phyloP scores from a whole-genome alignment of 2,329 filamentous ascomycete species.

The Tolypocladium inflatum region DNA sequence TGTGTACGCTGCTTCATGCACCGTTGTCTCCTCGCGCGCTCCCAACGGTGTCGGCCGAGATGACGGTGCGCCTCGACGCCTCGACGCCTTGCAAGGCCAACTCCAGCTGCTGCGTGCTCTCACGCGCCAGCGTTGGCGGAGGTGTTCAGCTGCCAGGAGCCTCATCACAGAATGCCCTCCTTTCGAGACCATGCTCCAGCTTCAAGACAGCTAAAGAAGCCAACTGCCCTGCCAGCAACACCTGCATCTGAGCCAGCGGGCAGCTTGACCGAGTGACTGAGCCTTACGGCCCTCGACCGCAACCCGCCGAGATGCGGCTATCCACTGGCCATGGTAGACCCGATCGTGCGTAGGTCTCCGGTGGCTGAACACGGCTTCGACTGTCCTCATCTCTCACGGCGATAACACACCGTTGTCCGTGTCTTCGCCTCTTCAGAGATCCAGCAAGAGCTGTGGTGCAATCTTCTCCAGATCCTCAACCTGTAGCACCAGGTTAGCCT shows the following conservation, averaged over 20 bases:
- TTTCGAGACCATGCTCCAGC: background rate
- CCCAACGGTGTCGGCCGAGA: background rate
- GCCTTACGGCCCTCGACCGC: background rate
- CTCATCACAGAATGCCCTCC: background rate
- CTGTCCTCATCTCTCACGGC: background rate
- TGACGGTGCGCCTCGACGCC: background rate
- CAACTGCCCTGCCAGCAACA: background rate
- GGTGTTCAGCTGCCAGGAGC: background rate
- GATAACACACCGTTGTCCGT: background rate
- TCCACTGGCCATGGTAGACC: background rate
- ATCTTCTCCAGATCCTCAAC: slow-evolving; percentile 87
- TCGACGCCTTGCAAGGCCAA: background rate
- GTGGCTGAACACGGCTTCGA: background rate
- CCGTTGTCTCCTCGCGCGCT: background rate
- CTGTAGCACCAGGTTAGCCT: slow-evolving; percentile 26
- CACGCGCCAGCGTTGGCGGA: background rate
- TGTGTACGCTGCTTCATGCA: background rate
- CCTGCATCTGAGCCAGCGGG: background rate
- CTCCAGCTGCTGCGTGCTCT: background rate
- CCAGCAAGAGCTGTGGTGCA: slow-evolving; percentile 74
- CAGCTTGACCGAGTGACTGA: background rate
- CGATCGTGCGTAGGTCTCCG: too few species aligned
- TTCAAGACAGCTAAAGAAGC: background rate
- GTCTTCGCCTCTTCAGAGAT: slow-evolving; percentile 49
- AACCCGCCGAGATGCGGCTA: background rate